These are phyloP conservation scores for Podospora bellae-mahoneyi DNA, from an alignment of 495 filamentous ascomycete genomes.

Conservation along the genomic window DNA sequence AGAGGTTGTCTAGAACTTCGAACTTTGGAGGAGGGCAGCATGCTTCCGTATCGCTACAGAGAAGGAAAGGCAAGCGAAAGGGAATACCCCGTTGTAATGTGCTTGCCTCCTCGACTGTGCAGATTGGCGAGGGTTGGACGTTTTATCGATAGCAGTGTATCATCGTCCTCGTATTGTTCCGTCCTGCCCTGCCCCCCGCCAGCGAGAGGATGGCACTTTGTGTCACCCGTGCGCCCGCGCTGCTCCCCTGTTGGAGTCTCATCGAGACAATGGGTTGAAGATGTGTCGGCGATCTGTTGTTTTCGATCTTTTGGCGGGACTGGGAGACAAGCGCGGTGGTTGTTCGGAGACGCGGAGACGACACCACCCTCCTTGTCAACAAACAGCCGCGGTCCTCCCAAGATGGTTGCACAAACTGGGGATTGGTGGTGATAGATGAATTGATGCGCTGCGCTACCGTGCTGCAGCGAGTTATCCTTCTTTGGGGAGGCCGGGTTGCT, in stretches of 20 bases:
- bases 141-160: constrained; percentile 5
- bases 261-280: neutral
- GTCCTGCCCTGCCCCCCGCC: neutral
- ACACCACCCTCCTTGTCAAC: neutral
- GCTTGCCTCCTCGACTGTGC: neutral
- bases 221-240: neutral
- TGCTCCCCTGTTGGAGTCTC: neutral
- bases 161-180: constrained; percentile 2
- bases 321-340: neutral
- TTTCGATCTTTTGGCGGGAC: neutral
- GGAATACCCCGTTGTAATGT: neutral
- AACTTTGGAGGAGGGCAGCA: neutral
- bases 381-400: neutral
- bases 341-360: constrained; percentile 5
- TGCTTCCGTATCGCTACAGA: too few relatives aligned
- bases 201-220: neutral
- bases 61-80: neutral
- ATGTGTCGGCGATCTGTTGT: neutral
- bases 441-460: constrained; percentile 1
- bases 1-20: neutral
- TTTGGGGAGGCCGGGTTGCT: neutral
- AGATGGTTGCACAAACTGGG: neutral
- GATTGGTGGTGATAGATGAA: constrained; percentile 1
- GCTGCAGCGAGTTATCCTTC: neutral
- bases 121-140: neutral